Conservation (phyloP, 331 rosid species). For the Ulmus americana region DNA sequence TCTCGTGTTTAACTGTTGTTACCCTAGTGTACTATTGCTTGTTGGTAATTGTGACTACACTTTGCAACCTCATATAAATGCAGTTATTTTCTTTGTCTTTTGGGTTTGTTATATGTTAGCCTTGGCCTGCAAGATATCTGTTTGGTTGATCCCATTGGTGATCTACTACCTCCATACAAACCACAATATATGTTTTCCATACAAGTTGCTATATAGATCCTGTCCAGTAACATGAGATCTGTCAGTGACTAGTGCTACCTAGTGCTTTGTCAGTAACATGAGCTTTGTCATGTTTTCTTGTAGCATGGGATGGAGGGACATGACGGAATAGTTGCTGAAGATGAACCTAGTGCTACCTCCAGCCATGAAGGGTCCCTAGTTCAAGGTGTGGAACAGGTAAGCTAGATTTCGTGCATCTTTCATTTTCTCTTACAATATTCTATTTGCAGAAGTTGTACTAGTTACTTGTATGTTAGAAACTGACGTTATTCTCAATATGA, state of each 20-base stretch:
- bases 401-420: neutral
- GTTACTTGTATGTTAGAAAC: constrained; percentile 5
- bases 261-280: too few relatives aligned
- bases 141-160: too few relatives aligned
- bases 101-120: too few relatives aligned
- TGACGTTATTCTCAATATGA: neutral
- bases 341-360: constrained; percentile 24
- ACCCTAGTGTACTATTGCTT: too few relatives aligned
- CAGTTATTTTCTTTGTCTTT: too few relatives aligned
- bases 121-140: too few relatives aligned
- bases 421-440: neutral
- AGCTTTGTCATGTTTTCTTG: constrained; percentile 16
- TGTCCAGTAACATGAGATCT: too few relatives aligned
- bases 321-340: constrained; percentile 29
- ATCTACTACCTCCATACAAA: too few relatives aligned
- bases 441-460: neutral
- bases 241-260: too few relatives aligned
- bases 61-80: neutral
- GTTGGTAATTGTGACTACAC: neutral
- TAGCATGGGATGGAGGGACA: constrained; percentile 42
- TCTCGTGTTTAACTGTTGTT: neutral
- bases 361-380: constrained; percentile 11
- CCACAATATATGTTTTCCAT: too few relatives aligned
- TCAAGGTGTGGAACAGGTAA: constrained; percentile 33
- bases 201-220: too few relatives aligned